Base-by-base conservation (phyloP, 1,284 basidiomycete genomes). In the Boletellus dicymbophilus region DNA sequence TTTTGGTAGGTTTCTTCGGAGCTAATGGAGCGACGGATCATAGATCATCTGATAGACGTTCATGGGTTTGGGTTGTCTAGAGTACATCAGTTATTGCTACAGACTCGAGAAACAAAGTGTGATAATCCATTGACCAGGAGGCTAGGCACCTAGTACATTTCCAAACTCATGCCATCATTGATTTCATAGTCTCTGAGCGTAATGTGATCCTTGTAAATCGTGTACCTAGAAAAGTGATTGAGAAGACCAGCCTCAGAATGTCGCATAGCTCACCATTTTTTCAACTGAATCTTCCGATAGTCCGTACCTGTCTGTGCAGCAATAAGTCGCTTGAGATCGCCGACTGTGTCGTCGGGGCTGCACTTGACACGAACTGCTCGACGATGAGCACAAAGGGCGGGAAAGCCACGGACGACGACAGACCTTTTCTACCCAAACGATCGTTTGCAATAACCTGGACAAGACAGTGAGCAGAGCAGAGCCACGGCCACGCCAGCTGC, bases 231-330 rank as follows among this genome's bases (percentile, higher is more conserved):
- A 13, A 27, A 22, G 22, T 41, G 27, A 23, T 20, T 38, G 37
- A 51, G 36, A 33, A 9, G n/a, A 43, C 10, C 44, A 22, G 23
- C n/a, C 31, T 6, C 4, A 1, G 13, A 9, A 30, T 22, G 10
- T 38, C 8, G 11, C 10, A 47, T 3, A 12, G 71, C 86, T 53
- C 56, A 89, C 95, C 95, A 98, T 81, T 98, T 98, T 85, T 98
- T 99, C 47, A 99, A 75, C 63, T 89, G 82, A 54, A 99, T 98
- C 82, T 98, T 95, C 38, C 72, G 73, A 10, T 72, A 66, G 62
- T 92, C 85, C 4, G 95, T 98, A 41, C 96, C 97, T 0, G 86
- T 98, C 72, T 99, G 96, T 4, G 95, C 95, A 3, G 90, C 95
- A 58, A 99, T 98, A 51, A 98, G 85, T 71, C 91, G 91, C 78